These are phyloP conservation scores for Cyberlindnera samutprakarnensis DNA, from an alignment of 805 yeast species.

Conservation along the genomic window DNA sequence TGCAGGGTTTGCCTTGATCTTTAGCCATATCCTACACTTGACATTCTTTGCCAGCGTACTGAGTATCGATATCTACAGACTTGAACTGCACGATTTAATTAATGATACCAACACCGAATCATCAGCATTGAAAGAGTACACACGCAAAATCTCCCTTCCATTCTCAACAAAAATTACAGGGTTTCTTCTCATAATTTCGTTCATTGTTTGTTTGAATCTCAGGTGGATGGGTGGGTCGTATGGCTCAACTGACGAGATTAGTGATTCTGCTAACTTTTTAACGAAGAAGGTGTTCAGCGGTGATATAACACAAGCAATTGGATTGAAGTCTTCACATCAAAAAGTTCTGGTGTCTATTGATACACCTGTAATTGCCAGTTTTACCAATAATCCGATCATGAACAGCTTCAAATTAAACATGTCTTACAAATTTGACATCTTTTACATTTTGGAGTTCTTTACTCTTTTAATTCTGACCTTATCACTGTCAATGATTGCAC, in stretches of 20 bases:
- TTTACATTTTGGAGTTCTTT: slow-evolving; percentile 49
- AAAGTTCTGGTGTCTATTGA: slow-evolving; percentile 16
- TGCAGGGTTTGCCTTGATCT: slow-evolving; percentile 37
- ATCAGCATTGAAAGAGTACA: too few species aligned
- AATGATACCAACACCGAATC: slow-evolving; percentile 6
- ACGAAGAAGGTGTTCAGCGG: slow-evolving; percentile 14
- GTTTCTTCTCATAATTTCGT: slow-evolving; percentile 20
- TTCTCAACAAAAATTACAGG: slow-evolving; percentile 26
- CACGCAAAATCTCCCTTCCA: slow-evolving; percentile 26
- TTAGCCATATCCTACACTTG: slow-evolving; percentile 55
- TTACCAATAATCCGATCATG: neutral
- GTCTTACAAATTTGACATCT: slow-evolving; percentile 38
- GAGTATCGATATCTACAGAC: slow-evolving; percentile 57
- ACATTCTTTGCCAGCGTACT: slow-evolving; percentile 61
- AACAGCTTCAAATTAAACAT: slow-evolving; percentile 17
- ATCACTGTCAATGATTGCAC: slow-evolving; percentile 38
- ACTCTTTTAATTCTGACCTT: slow-evolving; percentile 43
- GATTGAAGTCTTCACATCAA: neutral
- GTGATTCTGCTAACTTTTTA: slow-evolving; percentile 8
- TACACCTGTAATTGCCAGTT: slow-evolving; percentile 21
- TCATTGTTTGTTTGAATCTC: slow-evolving; percentile 24
- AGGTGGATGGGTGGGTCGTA: slow-evolving; percentile 26
- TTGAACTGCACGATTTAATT: slow-evolving; percentile 51
- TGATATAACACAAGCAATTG: slow-evolving; percentile 8
- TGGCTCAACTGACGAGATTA: neutral